A percentile compares a stretch with the other conserved stretches of the same genome.
Conservation (phyloP, 805 yeast genomes). For the Lachancea waltii region DNA sequence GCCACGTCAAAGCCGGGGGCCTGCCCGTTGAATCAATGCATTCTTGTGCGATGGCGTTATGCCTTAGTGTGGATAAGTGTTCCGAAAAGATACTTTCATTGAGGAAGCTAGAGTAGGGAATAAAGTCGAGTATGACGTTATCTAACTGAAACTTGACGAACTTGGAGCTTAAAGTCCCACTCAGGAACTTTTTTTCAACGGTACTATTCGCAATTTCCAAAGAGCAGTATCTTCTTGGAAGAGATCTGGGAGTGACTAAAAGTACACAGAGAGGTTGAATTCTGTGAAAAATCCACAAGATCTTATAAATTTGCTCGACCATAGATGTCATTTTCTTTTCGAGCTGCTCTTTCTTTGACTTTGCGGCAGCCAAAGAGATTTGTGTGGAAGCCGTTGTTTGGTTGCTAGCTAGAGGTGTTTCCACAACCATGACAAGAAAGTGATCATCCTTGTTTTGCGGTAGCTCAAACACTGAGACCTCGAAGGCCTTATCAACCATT, state of each 20-base stretch:
- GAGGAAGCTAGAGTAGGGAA: constrained; percentile 30
- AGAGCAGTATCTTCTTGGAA: constrained; percentile 71
- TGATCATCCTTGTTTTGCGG: constrained; percentile 50
- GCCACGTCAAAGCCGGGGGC: constrained; percentile 34
- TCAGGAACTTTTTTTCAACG: constrained; percentile 70
- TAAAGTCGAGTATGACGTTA: constrained; percentile 30
- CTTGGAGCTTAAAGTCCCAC: constrained; percentile 72
- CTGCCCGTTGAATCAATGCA: constrained; percentile 3
- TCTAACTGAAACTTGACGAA: constrained; percentile 63
- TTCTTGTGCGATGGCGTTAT: constrained; percentile 47
- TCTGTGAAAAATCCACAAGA: constrained; percentile 49
- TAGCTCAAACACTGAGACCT: constrained; percentile 82
- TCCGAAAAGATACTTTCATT: constrained; percentile 33
- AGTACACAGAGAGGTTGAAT: constrained; percentile 77
- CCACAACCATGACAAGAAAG: constrained; percentile 79
- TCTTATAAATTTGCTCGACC: constrained; percentile 31
- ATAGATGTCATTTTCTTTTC: constrained; percentile 29
- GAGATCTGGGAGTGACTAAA: constrained; percentile 69
- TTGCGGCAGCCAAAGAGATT: constrained; percentile 7
- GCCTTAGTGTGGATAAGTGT: constrained; percentile 62
- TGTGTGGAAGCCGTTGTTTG: constrained; percentile 9
- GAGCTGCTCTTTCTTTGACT: constrained; percentile 14
- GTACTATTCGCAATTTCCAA: constrained; percentile 86
- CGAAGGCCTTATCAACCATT: constrained; percentile 73
- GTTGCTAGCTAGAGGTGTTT: constrained; percentile 47